Conservation (phyloP, 768 basidiomycete species). For the Tricholoma sp. region DNA sequence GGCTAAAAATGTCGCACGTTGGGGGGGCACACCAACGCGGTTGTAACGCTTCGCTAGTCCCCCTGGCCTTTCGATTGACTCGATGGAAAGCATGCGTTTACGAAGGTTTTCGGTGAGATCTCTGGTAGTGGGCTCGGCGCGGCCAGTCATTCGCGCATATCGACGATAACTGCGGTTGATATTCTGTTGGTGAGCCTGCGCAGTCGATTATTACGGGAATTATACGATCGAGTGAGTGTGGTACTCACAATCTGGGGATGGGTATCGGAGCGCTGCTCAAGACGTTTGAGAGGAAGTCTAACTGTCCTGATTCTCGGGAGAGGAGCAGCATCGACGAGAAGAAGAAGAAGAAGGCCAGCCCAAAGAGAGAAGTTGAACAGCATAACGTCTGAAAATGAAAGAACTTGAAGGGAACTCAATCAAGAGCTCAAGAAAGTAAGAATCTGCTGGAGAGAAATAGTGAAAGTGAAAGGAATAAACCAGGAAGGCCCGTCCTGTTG, state of each 20-base stretch:
- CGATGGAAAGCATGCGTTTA: constrained; percentile 42
- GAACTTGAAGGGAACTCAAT: constrained; percentile 16
- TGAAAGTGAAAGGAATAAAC: constrained; percentile 22
- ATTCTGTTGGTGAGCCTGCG: constrained; percentile 62
- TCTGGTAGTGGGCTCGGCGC: constrained; percentile 41
- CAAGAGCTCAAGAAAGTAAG: constrained; percentile 11
- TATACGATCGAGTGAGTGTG: not conserved
- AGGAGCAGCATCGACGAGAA: constrained; percentile 40
- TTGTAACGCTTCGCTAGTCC: constrained; percentile 34
- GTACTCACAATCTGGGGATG: constrained; percentile 35
- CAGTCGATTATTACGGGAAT: not conserved
- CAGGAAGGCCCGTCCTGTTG: constrained; percentile 24
- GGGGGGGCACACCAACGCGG: constrained; percentile 22
- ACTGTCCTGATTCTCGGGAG: constrained; percentile 27
- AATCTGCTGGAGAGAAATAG: constrained; percentile 12
- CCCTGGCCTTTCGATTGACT: constrained; percentile 29
- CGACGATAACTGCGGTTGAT: constrained; percentile 62
- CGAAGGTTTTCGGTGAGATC: constrained; percentile 42
- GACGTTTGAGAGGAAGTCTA: constrained; percentile 40
- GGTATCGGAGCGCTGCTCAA: constrained; percentile 24
- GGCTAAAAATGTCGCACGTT: constrained; percentile 11
- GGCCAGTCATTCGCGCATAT: constrained; percentile 65
- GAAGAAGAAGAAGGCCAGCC: constrained; percentile 43
- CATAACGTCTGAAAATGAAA: constrained; percentile 35
- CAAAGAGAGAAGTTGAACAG: constrained; percentile 52